phyloP scores from a whole-genome alignment of 345 rosid genomes.

The Murraya koenigii region DNA sequence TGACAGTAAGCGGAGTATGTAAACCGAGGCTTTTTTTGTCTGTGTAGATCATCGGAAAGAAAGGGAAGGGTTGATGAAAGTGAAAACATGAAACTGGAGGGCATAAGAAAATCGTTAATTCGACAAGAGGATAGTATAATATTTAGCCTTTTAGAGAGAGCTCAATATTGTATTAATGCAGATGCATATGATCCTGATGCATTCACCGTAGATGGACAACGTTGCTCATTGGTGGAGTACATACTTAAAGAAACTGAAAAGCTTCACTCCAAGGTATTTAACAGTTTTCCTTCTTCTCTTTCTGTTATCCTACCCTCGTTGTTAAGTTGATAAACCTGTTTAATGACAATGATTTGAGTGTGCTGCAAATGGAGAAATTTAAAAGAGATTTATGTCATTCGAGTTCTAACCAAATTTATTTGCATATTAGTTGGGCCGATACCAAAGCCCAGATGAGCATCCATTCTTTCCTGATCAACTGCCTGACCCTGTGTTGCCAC shows the following conservation, averaged over 20 bases:
- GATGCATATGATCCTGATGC: constrained; percentile 83
- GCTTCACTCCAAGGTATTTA: constrained; percentile 75
- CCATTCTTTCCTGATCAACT: constrained; percentile 76
- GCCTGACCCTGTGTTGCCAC: constrained; percentile 75
- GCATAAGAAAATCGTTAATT: constrained; percentile 70
- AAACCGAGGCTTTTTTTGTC: constrained; percentile 10
- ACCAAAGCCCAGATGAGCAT: constrained; percentile 88
- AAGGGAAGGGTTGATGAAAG: constrained; percentile 69
- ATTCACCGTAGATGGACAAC: constrained; percentile 68
- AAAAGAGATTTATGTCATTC: neutral
- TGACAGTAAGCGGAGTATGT: neutral
- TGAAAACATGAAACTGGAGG: constrained; percentile 68
- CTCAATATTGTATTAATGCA: constrained; percentile 77
- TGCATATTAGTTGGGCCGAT: constrained; percentile 66
- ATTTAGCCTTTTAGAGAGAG: constrained; percentile 74
- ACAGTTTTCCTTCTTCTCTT: neutral
- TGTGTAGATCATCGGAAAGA: constrained; percentile 40
- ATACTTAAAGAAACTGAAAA: constrained; percentile 80
- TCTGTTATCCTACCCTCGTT: neutral
- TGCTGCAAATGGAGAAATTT: neutral
- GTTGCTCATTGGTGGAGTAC: constrained; percentile 81
- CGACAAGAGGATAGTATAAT: constrained; percentile 94
- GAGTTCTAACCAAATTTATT: constrained; percentile 8
- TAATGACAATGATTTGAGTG: neutral
- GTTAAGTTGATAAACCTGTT: neutral